A percentile compares a stretch with the other conserved stretches of the same genome.
phyloP scores from a whole-genome alignment of 495 filamentous ascomycete species.

The Talaromyces thailandensis region DNA sequence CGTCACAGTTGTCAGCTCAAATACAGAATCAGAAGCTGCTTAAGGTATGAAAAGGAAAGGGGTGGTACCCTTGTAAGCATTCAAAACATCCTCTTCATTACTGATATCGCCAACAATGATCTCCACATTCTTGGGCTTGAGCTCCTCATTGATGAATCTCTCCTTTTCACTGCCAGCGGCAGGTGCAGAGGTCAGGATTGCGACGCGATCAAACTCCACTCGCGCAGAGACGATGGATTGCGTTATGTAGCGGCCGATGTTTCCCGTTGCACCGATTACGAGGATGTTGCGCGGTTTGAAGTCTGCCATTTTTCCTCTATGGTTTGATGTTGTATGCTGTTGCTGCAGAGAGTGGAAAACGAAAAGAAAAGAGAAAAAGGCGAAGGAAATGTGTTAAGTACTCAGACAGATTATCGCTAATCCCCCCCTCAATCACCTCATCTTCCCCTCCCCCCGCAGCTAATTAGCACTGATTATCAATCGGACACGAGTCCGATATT shows the following conservation, averaged over 20 bases:
- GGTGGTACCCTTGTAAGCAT: conserved; percentile 39
- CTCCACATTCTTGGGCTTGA: conserved; percentile 42
- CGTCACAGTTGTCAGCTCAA: not conserved
- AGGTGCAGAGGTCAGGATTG: conserved; percentile 53
- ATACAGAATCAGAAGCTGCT: not conserved
- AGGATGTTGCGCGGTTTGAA: conserved; percentile 38
- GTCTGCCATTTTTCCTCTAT: not conserved
- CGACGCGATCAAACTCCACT: conserved; percentile 42
- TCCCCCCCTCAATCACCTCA: not conserved
- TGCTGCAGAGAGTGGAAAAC: not conserved
- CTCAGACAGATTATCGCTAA: not conserved
- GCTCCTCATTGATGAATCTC: conserved; percentile 18
- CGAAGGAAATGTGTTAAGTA: not conserved
- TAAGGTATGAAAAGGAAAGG: not conserved
- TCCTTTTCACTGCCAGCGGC: conserved; percentile 39
- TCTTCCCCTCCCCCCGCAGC: not conserved
- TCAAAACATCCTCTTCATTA: conserved; percentile 39
- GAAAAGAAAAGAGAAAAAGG: not conserved
- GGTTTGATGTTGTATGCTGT: too few species aligned
- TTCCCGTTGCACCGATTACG: conserved; percentile 61
- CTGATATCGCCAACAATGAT: conserved; percentile 52
- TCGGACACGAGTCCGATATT: not conserved
- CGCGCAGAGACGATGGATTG: conserved; percentile 46
- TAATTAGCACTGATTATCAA: not conserved
- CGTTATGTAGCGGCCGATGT: conserved; percentile 58